Evolutionary conservation across 805 yeast species (phyloP), one percentile per base, ranked within the genome.

Genomic region (Saccharomycodes ludwigii): DNA sequence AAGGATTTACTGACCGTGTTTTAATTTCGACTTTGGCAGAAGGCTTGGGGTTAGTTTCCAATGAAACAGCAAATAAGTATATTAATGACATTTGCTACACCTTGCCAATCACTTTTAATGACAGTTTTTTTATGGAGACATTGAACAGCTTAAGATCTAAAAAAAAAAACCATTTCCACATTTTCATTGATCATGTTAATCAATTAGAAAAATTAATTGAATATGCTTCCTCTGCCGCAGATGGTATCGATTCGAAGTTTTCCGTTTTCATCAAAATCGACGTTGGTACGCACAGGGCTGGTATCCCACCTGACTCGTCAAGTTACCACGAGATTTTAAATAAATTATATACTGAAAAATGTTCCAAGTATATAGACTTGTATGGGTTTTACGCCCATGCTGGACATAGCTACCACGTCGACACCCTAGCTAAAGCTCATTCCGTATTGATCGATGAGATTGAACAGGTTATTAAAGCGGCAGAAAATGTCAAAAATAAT

Each of bases 341-440:
- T 21, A 47, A 51, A 12, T 39, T 64, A 10, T 31, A 39, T 3
- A 40, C 47, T 3, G 36, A 53, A 3, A 46, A 49, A 2, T 41
- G 47, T 10, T 38, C 42, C 9, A 43, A 56, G 2, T 40, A 50
- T 24, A 59, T 75, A 8, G 57, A 64, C 7, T 36, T 79, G 11
- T 71, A 59, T 43, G 93, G 93, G 0, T 70, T 80, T 43, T 81
- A 81, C 50, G 74, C 80, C 24, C 91, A 81, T 55, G 81, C 84
- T 1, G 93, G 93, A 2, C 81, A 76, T 46, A 74, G 86, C 0
- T 81, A 81, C 45, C 56, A 57, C 1, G 59, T 77, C 0, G 50
- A 54, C 5, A 52, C 63, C 12, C 48, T 56, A 18, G 58, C 58
- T 1, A 63, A 63, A 19, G 80, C 82, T 0, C 62, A 62, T 32